Evolutionary conservation across 257 asterid genomes (phyloP), one percentile per base, ranked within the genome.

Genomic region (Cinchona pubescens): DNA sequence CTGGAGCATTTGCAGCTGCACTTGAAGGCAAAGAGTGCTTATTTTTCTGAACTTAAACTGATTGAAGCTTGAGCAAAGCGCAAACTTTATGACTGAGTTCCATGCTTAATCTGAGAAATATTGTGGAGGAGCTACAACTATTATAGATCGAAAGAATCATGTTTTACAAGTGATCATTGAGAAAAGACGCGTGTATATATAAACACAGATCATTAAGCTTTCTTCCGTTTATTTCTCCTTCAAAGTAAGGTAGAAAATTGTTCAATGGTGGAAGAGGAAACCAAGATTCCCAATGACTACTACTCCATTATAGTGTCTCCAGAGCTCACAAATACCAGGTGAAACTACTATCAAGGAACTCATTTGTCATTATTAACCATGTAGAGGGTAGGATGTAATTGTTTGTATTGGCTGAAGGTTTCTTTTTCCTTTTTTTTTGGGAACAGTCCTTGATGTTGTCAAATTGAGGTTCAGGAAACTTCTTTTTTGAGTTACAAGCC

Each of bases 1-100:
- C 79, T 91, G 65, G 85, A 85, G 69, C 88, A 86, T 51, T 74
- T 93, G 88, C 83, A 30, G 82, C 74, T 90, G 89, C 89, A 86
- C 81, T 85, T 91, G 89, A 87, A 81, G 80, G 84, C 82, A 77
- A 67, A 73, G 76, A 74, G 79, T 38, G 76, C 71, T 38, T 79
- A 73, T 77, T 73, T 72, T 27, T 42, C 71, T 60, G 79, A 83
- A 76, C 72, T 73, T 78, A 76, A 72, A 75, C 60, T 66, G 23
- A 75, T 63, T 30, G 84, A 82, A 81, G 73, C 79, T 73, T 82
- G 72, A 75, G 76, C 2, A 70, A 59, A 2, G 67, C n/a, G 40
- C 38, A 56, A 67, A 21, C 15, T 40, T 42, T 53, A 42, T 38
- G 71, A 64, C 9, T 46, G 16, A 46, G 58, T n/a, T 25, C 14